Evolutionary conservation across 495 filamentous ascomycete genomes (phyloP), one percentile per base, ranked within the genome.

Genomic region (Cercophora scortea): DNA sequence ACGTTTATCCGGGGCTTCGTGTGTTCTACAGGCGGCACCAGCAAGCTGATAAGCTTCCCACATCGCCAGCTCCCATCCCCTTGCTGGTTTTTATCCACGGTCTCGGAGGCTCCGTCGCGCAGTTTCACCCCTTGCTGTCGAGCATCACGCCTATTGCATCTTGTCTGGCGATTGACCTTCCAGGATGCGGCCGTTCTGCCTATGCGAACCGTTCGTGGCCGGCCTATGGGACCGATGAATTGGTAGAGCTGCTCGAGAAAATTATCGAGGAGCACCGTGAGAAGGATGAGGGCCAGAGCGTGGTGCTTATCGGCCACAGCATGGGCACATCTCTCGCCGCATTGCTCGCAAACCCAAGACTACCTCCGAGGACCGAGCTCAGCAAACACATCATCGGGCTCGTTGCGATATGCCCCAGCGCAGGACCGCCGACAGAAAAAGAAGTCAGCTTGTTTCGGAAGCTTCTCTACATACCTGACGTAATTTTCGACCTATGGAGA

Each of bases 71-170:
- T 6, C 83, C 89, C 1, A 67, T 95, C n/a, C 89, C 92, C 9
- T 70, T 96, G 8, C 68, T 96, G 6, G 92, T 96, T 25, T 95
- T 95, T 65, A 76, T 96, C 49, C 92, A 96, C 62, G 92, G 92
- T 12, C 78, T 97, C 35, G 92, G 92, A 17, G 92, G 92, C 32
- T 95, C 88, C 2, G 70, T 91, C 12, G 86, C 89, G 7, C 92
- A 96, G 64, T 96, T 96, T 65, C 78, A 86, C 53, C 81, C 89
- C 36, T 69, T 96, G 6, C 76, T 97, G 11, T 86, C 82, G 1
- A 91, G 87, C 65, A 73, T 97, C 35, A 84, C 87, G 12, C 89
- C 94, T 54, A 72, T 90, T 17, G 88, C 87, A 1, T 85, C 91
- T n/a, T 95, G 89, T 60, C 79, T 97, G 13, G 87, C 87, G 6